Base-by-base conservation (phyloP, 2,329 filamentous ascomycete genomes). In the Penicillium sp. region DNA sequence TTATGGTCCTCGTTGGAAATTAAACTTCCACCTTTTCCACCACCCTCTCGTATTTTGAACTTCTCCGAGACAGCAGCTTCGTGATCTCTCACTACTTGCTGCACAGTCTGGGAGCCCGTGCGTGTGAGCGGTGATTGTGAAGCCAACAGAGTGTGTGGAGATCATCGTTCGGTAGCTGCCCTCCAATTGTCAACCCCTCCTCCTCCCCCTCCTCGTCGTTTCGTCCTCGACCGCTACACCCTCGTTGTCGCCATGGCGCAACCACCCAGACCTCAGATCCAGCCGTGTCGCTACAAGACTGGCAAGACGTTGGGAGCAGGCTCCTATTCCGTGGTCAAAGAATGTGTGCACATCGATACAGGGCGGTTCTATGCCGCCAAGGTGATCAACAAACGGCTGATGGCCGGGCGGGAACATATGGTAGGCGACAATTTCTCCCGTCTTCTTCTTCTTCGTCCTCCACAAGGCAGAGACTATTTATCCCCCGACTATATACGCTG, bases 341-440 rank as follows among this genome's bases (percentile, higher is more conserved):
- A 98, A 74, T 98, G 93, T 67, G 90, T 97, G 27, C 93, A 98
- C 69, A 97, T 97, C 64, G 91, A 97, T 61, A 97, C 93, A 0
- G 91, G 91, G 39, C 84, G 90, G 57, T 97, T 96, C 73, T 98
- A 97, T 83, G 93, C 93, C 27, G 91, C 93, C 53, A 98, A 98
- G 71, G 93, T 98, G 54, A 98, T 98, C 73, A 98, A 98, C 75
- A 98, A 98, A 79, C 81, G 91, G 49, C 76, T 98, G 58, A 98
- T 98, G 93, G 88, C 90, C 5, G 93, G 93, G 32, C 81, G 93
- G 59, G 93, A 98, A 73, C 93, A 97, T 71, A 98, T 98, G 93
- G 93, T 96, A 64, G n/a, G 49, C 11, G 29, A 32, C 29, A 38
- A 12, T 27, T 11, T 24, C 35, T 27, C 13, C 27, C 5, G 18